Percentiles rank a stretch among this genome's conserved stretches.
Conservation (phyloP, 2,329 filamentous ascomycete genomes). For the Zymoseptoria brevis region DNA sequence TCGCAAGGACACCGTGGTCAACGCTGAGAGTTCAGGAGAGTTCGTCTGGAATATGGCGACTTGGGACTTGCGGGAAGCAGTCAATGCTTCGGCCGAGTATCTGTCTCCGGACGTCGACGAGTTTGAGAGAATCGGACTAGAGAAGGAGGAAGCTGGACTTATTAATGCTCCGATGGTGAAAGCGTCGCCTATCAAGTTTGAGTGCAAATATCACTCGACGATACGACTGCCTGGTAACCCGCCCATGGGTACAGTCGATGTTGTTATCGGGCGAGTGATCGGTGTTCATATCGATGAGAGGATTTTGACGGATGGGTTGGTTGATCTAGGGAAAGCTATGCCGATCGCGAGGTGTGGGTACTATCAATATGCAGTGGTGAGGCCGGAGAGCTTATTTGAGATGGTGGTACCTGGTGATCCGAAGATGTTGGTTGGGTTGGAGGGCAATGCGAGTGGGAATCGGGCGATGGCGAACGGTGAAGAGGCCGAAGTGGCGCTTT, state of each 20-base stretch:
- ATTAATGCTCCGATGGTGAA: constrained; percentile 47
- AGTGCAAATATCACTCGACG: constrained; percentile 50
- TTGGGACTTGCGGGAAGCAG: constrained; percentile 46
- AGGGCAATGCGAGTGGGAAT: constrained; percentile 38
- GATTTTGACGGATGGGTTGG: constrained; percentile 46
- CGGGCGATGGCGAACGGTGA: constrained; percentile 45
- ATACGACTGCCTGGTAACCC: constrained; percentile 49
- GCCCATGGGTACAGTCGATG: constrained; percentile 50
- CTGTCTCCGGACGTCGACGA: constrained; percentile 46
- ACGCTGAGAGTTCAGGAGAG: constrained; percentile 47
- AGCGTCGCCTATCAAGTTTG: constrained; percentile 49
- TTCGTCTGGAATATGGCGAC: constrained; percentile 56
- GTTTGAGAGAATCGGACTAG: constrained; percentile 44
- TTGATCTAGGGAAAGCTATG: constrained; percentile 50
- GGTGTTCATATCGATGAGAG: constrained; percentile 50
- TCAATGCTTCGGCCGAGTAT: constrained; percentile 49
- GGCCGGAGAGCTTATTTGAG: constrained; percentile 46
- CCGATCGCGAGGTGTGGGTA: constrained; percentile 56
- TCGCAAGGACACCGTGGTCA: constrained; percentile 51
- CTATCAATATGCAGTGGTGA: constrained; percentile 50
- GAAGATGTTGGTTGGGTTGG: constrained; percentile 26
- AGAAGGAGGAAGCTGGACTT: constrained; percentile 39
- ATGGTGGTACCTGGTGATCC: constrained; percentile 41
- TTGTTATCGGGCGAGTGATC: constrained; percentile 51
- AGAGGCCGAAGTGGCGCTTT: neutral